Conservation (phyloP, 2,329 filamentous ascomycete genomes). For the Trichoderma harzianum region DNA sequence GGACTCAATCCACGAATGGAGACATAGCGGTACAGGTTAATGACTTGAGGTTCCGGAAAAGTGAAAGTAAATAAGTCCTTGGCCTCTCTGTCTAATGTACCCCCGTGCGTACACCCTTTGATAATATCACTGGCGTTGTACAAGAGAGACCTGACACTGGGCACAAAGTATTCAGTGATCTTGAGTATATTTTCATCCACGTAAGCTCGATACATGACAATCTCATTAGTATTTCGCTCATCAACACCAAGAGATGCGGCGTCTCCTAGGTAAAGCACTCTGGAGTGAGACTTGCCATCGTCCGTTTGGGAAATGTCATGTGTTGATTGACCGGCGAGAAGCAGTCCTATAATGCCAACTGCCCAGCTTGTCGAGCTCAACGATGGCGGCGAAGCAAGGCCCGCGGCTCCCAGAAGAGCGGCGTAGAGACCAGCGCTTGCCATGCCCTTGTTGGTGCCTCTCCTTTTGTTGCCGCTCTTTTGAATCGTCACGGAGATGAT, state of each 20-base stretch:
- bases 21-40: too few species aligned
- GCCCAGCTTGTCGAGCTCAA: too few species aligned
- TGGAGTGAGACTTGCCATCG: not conserved
- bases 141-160: not conserved
- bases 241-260: not conserved
- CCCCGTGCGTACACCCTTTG: not conserved
- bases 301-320: not conserved
- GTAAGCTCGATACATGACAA: not conserved
- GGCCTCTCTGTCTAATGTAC: not conserved
- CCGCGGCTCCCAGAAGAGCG: too few species aligned
- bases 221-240: not conserved
- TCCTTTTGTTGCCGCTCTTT: too few species aligned
- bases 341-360: not conserved
- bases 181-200: not conserved
- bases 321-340: not conserved
- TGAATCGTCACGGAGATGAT: too few species aligned
- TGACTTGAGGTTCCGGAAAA: too few species aligned
- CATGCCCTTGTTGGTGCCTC: too few species aligned
- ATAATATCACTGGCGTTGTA: not conserved
- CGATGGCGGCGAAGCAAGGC: too few species aligned
- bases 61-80: too few species aligned
- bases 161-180: not conserved
- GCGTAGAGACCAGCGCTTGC: too few species aligned
- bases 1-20: too few species aligned
- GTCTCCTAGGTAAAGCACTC: not conserved